Percentiles rank a stretch among this genome's conserved stretches.
Evolutionary conservation across 2,329 filamentous ascomycete genomes (phyloP).

Genomic region (Cordyceps militaris): DNA sequence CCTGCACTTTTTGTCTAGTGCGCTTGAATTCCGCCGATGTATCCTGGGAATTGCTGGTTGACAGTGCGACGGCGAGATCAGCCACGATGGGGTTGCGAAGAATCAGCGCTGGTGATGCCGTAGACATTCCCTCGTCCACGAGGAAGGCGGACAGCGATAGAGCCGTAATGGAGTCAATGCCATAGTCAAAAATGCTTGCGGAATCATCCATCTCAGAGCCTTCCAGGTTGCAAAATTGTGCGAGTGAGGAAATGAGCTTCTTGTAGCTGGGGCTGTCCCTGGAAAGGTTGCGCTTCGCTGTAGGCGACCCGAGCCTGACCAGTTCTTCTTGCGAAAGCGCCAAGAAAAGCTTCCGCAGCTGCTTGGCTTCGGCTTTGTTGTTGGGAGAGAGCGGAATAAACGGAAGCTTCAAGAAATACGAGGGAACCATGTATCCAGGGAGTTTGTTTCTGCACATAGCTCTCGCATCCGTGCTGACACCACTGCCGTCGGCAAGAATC

Average conservation of each 20-base stretch:
- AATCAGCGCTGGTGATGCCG: conserved; percentile 57
- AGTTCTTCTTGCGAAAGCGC: conserved; percentile 53
- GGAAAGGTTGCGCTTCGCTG: conserved; percentile 6
- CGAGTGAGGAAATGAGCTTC: conserved; percentile 47
- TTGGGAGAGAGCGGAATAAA: conserved; percentile 76
- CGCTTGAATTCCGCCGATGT: conserved; percentile 31
- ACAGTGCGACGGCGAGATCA: conserved; percentile 37
- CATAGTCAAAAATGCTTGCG: conserved; percentile 76
- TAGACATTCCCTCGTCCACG: conserved; percentile 52
- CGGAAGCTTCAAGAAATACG: conserved; percentile 66
- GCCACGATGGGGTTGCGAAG: conserved; percentile 53
- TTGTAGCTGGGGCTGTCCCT: conserved; percentile 30
- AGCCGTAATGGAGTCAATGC: conserved; percentile 80
- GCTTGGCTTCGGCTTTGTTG: conserved; percentile 78
- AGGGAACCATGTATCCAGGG: conserved; percentile 85
- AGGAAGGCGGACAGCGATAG: conserved; percentile 61
- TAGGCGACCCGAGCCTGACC: conserved; percentile 43
- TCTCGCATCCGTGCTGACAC: conserved; percentile 41
- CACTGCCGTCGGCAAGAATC: conserved; percentile 25
- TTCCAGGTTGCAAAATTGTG: conserved; percentile 42
- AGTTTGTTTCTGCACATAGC: conserved; percentile 62
- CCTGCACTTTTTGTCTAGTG: conserved; percentile 53
- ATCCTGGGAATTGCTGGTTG: conserved; percentile 8
- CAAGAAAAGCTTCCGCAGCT: conserved; percentile 59
- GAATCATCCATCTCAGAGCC: conserved; percentile 38